Conservation (phyloP, 2,329 filamentous ascomycete species). For the Trichoderma citrinoviride region DNA sequence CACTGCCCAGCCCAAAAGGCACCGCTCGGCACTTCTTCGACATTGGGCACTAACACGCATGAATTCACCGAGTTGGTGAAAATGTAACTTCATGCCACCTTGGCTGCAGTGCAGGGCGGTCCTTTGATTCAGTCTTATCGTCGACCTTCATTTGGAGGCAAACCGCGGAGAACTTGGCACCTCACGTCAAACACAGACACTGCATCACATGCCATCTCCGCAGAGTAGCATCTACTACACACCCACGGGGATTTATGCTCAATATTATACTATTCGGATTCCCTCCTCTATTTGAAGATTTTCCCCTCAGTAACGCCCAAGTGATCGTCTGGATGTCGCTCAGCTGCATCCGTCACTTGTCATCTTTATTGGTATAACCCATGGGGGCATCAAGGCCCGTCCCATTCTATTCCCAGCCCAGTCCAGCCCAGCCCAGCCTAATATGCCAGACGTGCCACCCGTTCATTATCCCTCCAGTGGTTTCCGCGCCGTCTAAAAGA, state of each 20-base stretch:
- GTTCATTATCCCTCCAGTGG: constrained; percentile 7
- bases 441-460: constrained; percentile 12
- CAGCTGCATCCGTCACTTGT: constrained; percentile 17
- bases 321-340: background rate
- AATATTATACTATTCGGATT: background rate
- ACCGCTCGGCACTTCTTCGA: background rate
- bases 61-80: too few species aligned
- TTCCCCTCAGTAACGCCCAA: background rate
- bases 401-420: constrained; percentile 4
- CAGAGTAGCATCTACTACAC: too few species aligned
- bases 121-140: too few species aligned
- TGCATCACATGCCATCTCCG: background rate
- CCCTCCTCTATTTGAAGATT: background rate
- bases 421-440: background rate
- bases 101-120: too few species aligned
- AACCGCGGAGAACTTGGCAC: background rate
- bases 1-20: constrained; percentile 3
- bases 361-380: constrained; percentile 10
- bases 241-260: too few species aligned
- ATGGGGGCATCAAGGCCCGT: background rate
- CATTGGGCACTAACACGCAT: background rate
- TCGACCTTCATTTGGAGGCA: background rate
- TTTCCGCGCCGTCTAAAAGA: constrained; percentile 15
- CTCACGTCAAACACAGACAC: background rate
- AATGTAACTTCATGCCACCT: too few species aligned